Conservation (phyloP, 331 rosid species). For the Pyracantha coccinea region DNA sequence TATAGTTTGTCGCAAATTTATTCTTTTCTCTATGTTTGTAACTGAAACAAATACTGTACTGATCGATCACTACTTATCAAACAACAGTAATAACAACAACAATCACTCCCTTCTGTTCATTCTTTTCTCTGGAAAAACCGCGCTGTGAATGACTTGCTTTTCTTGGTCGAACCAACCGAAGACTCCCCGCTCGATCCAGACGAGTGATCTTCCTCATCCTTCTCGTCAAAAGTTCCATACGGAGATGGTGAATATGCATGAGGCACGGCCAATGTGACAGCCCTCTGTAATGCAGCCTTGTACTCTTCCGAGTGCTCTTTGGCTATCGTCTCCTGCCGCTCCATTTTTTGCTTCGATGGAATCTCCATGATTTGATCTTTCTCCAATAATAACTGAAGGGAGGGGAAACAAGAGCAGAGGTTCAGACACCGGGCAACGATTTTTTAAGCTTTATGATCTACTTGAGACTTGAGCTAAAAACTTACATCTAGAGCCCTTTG, state of each 20-base stretch:
- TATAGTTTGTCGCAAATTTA: background rate
- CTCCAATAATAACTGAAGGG: constrained; percentile 53
- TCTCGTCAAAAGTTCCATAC: constrained; percentile 67
- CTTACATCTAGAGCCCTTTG: constrained; percentile 72
- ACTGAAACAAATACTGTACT: background rate
- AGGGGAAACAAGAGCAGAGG: background rate
- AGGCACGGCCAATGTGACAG: constrained; percentile 71
- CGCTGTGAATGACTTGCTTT: constrained; percentile 13
- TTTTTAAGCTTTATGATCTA: background rate
- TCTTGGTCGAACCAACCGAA: constrained; percentile 34
- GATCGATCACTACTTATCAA: background rate
- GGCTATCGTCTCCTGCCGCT: constrained; percentile 54
- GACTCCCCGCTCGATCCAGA: constrained; percentile 40
- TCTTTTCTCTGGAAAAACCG: background rate
- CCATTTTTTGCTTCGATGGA: constrained; percentile 79
- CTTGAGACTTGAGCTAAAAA: constrained; percentile 5
- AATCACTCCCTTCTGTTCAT: background rate
- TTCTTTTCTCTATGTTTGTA: background rate
- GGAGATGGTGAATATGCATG: constrained; percentile 54
- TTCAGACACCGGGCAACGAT: background rate
- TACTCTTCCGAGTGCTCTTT: constrained; percentile 60
- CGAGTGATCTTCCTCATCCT: constrained; percentile 32
- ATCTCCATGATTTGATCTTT: constrained; percentile 49
- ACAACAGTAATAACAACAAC: background rate
- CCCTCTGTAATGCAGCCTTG: constrained; percentile 83